Base-by-base conservation (phyloP, 495 filamentous ascomycete genomes). In the Acidomyces sp. region DNA sequence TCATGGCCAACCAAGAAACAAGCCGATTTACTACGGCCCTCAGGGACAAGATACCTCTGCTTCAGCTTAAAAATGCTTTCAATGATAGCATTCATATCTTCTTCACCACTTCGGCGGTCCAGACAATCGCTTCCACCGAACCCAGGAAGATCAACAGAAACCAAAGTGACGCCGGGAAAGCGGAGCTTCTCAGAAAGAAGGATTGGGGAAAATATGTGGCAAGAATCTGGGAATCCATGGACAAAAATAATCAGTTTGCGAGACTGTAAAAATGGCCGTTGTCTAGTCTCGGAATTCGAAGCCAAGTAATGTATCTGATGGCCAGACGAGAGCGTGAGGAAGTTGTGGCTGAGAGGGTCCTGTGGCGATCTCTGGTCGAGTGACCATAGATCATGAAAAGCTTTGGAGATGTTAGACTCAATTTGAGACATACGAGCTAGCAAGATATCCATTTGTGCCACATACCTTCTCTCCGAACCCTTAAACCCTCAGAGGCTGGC, bases 161-260 rank as follows among this genome's bases (percentile, higher is more conserved):
- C 62, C 7, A 72, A 18, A 5, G 55, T 59, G 11, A 62, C 57
- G 11, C 54, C 22, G 10, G 58, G 16, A 17, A 55, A 61, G 6
- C 21, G 19, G 3, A 71, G 55, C 16, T 45, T 26, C 3, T 51
- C 16, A 0, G 61, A 63, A 2, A 66, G 41, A 6, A 72, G 53
- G 21, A 65, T 46, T 22, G 62, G 62, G 15, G 2, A 16, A 69
- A 69, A 76, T 19, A 72, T 45, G 0, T 60, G 59, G 62, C 66
- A 73, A 40, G 67, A 71, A 47, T 76, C 71, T 6, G 72, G 72
- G 39, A 73, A 76, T 22, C 72, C 72, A 48, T 76, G 72, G 20
- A 75, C 59, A 52, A 74, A 68, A 25, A 76, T 65, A 9, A 72
- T 59, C 35, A 76, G 52, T 20, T 62, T 57, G 3, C 54, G n/a